These are phyloP conservation scores for Phalaenopsis hybrid DNA, from an alignment of 116 monocot genomes.

Conservation along the genomic window DNA sequence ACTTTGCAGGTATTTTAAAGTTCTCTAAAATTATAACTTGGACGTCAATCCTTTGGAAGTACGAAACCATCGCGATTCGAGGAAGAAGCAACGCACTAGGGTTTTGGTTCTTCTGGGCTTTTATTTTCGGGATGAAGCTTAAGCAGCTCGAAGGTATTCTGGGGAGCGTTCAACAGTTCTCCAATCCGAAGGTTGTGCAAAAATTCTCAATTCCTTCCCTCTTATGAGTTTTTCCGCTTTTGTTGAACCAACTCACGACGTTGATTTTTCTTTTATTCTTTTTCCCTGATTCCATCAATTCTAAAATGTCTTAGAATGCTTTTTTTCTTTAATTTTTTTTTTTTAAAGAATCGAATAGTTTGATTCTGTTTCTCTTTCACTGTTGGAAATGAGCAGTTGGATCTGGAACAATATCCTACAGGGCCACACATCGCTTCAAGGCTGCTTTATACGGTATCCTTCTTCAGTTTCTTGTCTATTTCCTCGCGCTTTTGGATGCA, in stretches of 20 bases:
- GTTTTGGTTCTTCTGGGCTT: neutral
- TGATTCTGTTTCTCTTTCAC: constrained; percentile 6
- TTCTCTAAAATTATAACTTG: too few species aligned
- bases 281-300: neutral
- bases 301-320: neutral
- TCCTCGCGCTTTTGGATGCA: neutral
- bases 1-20: too few species aligned
- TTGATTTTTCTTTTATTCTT: constrained; percentile 3
- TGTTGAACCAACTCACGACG: neutral
- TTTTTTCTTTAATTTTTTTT: neutral
- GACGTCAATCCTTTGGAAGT: too few species aligned
- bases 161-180: constrained; percentile 74
- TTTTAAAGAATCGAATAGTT: neutral
- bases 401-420: constrained; percentile 93
- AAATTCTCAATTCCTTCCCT: neutral
- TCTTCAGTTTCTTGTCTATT: neutral
- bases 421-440: constrained; percentile 88
- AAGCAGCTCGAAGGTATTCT: constrained; percentile 90
- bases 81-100: neutral
- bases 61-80: neutral
- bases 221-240: neutral
- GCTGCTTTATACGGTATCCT: constrained; percentile 61
- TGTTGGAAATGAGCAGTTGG: constrained; percentile 41
- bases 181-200: constrained; percentile 56
- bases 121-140: constrained; percentile 59